Evolutionary conservation across 768 basidiomycete species (phyloP), one percentile per base, ranked within the genome.

Genomic region (Inosperma sp.): DNA sequence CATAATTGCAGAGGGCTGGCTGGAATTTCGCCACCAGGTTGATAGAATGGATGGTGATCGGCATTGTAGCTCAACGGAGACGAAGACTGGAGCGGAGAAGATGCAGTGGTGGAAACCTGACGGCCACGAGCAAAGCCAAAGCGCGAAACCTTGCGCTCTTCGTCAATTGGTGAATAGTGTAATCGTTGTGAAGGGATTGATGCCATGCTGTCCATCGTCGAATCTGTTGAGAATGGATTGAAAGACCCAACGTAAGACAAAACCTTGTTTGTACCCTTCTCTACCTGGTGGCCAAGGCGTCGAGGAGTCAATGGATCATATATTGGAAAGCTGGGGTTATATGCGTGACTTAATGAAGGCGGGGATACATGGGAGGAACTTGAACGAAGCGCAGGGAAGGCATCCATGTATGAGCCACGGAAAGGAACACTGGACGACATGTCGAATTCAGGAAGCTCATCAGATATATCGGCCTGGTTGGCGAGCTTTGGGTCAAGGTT

Each of bases 401-500:
- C 75, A 52, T 88, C 85, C 55, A 84, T 69, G 59, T 82, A 89
- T 13, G 76, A 74, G 17, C 86, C 83, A 39, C 68, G 65, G 68
- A 87, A 81, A 25, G 87, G 83, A n/a, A 69, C 71, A 48, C 62
- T 74, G 3, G 79, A 69, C 41, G 76, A 75, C 1, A 71, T 59
- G 46, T 84, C 79, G 40, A 83, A 76, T 37, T 81, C 78, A 3
- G 75, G 69, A 25, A 82, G 64, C 5, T 69, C 59, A 10, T 77
- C 66, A 26, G 62, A 55, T 13, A 70, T 64, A 26, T 74, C 69
- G 2, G 62, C 62, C 43, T 77, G 75, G 25, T 74, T 76, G 5
- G 82, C 86, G 22, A 91, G 71, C 57, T 83, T 88, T 22, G 86
- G 86, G 65, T 91, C 90, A 36, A 93, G 70, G 66, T 84, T 92